Percentiles rank a stretch among this genome's conserved stretches.
phyloP scores from a whole-genome alignment of 352 stramenopile species.

The Globisporangium mamillatum region DNA sequence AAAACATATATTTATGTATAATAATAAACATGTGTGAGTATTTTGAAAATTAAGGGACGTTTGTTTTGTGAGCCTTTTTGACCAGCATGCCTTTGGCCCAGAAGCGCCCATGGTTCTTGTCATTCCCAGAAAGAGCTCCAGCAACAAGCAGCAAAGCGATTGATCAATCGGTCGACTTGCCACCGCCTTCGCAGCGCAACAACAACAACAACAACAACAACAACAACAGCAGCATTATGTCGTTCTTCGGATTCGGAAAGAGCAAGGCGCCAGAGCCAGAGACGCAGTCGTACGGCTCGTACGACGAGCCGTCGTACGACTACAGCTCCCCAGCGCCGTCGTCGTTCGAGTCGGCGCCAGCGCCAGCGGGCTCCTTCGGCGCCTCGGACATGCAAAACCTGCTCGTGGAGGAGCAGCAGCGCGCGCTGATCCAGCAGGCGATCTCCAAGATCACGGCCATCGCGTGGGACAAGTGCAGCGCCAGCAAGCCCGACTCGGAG shows the following conservation, averaged over 20 bases:
- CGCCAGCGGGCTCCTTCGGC: conserved; percentile 30
- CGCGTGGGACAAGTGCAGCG: conserved; percentile 89
- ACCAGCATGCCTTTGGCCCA: conserved; percentile 1
- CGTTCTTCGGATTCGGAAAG: conserved; percentile 82
- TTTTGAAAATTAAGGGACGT: neutral
- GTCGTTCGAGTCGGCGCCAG: conserved; percentile 35
- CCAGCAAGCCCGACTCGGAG: conserved; percentile 76
- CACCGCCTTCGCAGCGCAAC: neutral
- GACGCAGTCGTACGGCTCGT: conserved; percentile 40
- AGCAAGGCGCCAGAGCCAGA: conserved; percentile 58
- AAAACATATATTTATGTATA: no score
- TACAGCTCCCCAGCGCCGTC: conserved; percentile 43
- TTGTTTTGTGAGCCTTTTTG: neutral
- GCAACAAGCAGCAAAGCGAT: neutral
- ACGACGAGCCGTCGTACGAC: conserved; percentile 77
- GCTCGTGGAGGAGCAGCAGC: conserved; percentile 87
- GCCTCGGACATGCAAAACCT: conserved; percentile 75
- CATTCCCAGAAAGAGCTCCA: conserved; percentile 9
- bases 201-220: neutral
- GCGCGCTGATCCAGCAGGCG: conserved; percentile 82
- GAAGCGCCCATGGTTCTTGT: neutral
- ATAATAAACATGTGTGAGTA: neutral
- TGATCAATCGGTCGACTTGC: neutral
- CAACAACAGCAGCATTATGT: conserved; percentile 38
- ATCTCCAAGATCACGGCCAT: conserved; percentile 89